phyloP scores from a whole-genome alignment of 371 early-diverging fungal genomes.

The Thermomucor indicae-seudaticae region DNA sequence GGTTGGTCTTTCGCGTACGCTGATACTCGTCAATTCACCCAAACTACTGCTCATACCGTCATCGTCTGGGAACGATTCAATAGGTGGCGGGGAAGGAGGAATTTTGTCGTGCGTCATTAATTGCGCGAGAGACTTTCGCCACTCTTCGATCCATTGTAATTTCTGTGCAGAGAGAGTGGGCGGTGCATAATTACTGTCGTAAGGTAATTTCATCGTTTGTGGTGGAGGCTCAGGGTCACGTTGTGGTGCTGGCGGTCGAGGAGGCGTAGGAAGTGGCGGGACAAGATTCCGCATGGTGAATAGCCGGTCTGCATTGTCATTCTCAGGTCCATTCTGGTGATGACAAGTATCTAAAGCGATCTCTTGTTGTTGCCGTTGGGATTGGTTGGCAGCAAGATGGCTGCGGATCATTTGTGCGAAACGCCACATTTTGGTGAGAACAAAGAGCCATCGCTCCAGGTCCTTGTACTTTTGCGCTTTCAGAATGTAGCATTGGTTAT shows the following conservation, averaged over 20 bases:
- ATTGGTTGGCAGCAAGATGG: constrained; percentile 4
- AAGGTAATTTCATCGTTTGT: not conserved
- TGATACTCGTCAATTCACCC: constrained; percentile 43
- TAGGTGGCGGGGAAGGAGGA: constrained; percentile 33
- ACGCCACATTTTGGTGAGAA: constrained; percentile 47
- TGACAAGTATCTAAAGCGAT: not conserved
- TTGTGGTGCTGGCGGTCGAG: constrained; percentile 3
- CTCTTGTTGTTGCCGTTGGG: constrained; percentile 13
- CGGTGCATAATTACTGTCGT: constrained; percentile 11
- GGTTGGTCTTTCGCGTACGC: constrained; percentile 15
- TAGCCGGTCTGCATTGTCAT: too few species aligned
- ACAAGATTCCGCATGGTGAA: constrained; percentile 12
- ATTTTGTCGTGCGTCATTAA: constrained; percentile 26
- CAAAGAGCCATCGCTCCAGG: constrained; percentile 50
- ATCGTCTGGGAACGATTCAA: constrained; percentile 45
- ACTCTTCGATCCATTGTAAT: constrained; percentile 37
- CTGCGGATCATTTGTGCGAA: constrained; percentile 27
- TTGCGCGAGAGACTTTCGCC: constrained; percentile 44
- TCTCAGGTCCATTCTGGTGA: constrained; percentile 5
- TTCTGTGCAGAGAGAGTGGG: constrained; percentile 34
- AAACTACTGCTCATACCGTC: constrained; percentile 28
- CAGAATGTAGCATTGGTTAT: constrained; percentile 26
- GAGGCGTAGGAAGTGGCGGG: constrained; percentile 5
- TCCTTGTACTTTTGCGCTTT: constrained; percentile 48
- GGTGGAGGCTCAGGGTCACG: not conserved